A percentile compares a stretch with the other conserved stretches of the same genome.
Evolutionary conservation across 139 green algal species (phyloP).

Genomic region (Micractinium conductrix): DNA sequence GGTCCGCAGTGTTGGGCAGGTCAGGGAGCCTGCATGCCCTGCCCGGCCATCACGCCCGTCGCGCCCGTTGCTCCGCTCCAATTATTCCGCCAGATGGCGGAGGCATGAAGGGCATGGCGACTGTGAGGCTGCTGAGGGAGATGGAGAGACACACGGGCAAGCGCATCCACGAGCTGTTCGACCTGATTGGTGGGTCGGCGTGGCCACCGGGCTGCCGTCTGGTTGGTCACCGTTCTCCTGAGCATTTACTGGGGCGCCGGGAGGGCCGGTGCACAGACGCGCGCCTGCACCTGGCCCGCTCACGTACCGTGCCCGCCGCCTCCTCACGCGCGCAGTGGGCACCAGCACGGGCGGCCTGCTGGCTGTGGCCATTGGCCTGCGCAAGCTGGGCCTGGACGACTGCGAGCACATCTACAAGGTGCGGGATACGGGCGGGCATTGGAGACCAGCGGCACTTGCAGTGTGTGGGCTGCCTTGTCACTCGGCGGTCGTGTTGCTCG

Average conservation of each 20-base stretch:
- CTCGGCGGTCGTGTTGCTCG: no score
- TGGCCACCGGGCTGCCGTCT: neutral
- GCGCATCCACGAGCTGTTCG: constrained; percentile 86
- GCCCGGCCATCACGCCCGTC: no score
- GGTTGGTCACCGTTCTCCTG: no score
- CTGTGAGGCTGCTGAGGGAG: constrained; percentile 76
- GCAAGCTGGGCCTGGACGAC: constrained; percentile 76
- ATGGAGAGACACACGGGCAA: constrained; percentile 72
- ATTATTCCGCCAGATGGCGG: neutral
- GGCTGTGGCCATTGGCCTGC: constrained; percentile 79
- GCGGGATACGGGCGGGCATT: neutral
- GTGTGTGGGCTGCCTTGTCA: no score
- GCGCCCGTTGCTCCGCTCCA: no score
- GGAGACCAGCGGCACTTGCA: no score
- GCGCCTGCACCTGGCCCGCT: no score
- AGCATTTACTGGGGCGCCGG: no score
- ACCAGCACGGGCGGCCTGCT: constrained; percentile 91
- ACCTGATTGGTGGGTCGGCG: constrained; percentile 70
- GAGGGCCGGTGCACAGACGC: no score
- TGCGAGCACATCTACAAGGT: constrained; percentile 90
- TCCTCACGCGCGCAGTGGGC: constrained; percentile 51
- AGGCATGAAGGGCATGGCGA: constrained; percentile 73
- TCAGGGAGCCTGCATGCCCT: neutral
- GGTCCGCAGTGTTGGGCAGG: neutral
- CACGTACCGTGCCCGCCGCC: neutral